Base-by-base conservation (phyloP, 1,284 basidiomycete genomes). In the Rhodofomes roseus region DNA sequence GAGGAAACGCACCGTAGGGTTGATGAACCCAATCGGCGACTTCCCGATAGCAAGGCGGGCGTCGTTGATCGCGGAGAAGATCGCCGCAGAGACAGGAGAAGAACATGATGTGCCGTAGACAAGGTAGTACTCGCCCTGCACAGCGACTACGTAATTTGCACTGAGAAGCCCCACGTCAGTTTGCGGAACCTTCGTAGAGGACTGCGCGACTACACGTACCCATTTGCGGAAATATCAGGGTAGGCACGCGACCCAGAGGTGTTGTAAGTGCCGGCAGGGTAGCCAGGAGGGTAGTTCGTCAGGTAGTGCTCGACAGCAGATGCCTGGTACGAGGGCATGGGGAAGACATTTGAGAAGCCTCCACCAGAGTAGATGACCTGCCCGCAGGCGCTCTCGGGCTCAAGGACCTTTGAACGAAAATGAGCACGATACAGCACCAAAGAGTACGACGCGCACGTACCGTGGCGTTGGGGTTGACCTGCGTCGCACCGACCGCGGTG, bases 51-150 rank as follows among this genome's bases (percentile, higher is more conserved):
- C 68, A n/a, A 82, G 62, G n/a, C 80, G 76, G 1, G 77, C 81
- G 63, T 88, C 86, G 63, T 89, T 89, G 56, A 88, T 71, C 63
- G 87, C 75, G 1, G 82, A 74, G 2, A 88, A 66, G 53, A 88
- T 72, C 4, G 73, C 79, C 22, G 81, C 76, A 5, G 51, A 40
- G 9, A 60, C 54, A 22, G 59, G 59, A 2, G 54, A 52, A 1
- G 59, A 29, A 7, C 59, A 73, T 65, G 59, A 77, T 73, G 61
- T 73, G 73, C 76, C 82, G 34, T 79, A 81, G 20, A 82, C 81
- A 51, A 75, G 73, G 51, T 74, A 77, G 58, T 74, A 75, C 43
- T 65, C 66, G 23, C 62, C 59, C 50, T 70, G 65, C 4, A 65
- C 61, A 36, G 61, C 59, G 31, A 63, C 44, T 51, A 55, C 16